phyloP scores from a whole-genome alignment of 306 rosid genomes.

The Quercus engelmannii region DNA sequence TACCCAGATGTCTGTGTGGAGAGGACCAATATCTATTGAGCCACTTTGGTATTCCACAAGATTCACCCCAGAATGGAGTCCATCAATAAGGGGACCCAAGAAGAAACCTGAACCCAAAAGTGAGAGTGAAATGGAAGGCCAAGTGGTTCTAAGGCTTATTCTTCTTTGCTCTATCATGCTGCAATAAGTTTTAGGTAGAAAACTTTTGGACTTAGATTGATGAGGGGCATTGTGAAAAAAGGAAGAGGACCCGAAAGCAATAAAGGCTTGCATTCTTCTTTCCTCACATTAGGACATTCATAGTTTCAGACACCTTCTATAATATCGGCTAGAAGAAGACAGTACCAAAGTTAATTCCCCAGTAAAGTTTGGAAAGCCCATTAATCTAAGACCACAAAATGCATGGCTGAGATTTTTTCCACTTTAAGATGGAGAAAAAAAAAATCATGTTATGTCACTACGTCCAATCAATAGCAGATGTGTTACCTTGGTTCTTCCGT shows the following conservation, averaged over 20 bases:
- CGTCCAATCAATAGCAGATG: background rate
- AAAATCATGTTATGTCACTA: background rate
- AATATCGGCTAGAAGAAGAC: background rate
- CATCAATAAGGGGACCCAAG: constrained; percentile 77
- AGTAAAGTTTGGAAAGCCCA: background rate
- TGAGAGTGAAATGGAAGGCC: constrained; percentile 52
- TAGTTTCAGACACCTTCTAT: background rate
- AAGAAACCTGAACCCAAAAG: constrained; percentile 69
- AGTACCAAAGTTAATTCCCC: background rate
- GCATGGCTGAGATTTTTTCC: background rate
- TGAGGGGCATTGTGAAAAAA: constrained; percentile 21
- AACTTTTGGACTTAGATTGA: constrained; percentile 1
- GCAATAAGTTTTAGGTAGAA: constrained; percentile 30
- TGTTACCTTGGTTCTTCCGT: too few relatives aligned
- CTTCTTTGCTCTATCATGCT: constrained; percentile 26
- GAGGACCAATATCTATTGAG: constrained; percentile 50
- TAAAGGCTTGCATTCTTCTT: constrained; percentile 40
- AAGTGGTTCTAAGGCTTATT: constrained; percentile 34
- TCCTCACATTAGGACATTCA: background rate
- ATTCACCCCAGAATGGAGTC: constrained; percentile 77
- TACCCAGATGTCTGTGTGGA: constrained; percentile 65
- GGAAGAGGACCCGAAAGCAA: constrained; percentile 31
- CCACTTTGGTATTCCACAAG: constrained; percentile 63
- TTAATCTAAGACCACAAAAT: background rate
- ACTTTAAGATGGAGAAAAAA: background rate